Conservation (phyloP, 2,329 filamentous ascomycete genomes). For the Ophiocordyceps unilateralis region DNA sequence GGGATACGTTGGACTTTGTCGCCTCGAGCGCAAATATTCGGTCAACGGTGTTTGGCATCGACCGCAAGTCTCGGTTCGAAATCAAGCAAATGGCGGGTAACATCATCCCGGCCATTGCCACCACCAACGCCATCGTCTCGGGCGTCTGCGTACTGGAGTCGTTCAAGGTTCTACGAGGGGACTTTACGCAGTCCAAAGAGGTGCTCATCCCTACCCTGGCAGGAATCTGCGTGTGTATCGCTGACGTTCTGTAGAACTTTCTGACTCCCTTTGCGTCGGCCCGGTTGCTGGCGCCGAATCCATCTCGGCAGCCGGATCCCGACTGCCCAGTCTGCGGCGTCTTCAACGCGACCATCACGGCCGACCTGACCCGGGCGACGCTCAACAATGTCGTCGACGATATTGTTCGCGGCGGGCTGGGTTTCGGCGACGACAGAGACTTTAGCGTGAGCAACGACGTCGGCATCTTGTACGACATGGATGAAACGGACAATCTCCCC, state of each 20-base stretch:
- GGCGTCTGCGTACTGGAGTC: constrained; percentile 82
- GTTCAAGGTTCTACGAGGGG: constrained; percentile 69
- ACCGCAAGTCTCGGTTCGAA: constrained; percentile 79
- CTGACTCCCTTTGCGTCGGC: constrained; percentile 49
- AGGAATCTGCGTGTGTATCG: not conserved
- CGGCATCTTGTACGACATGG: constrained; percentile 73
- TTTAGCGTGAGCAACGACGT: constrained; percentile 60
- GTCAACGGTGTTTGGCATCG: constrained; percentile 77
- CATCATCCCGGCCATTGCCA: constrained; percentile 96
- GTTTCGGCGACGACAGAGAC: constrained; percentile 62
- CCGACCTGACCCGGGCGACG: constrained; percentile 56
- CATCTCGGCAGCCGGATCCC: constrained; percentile 49
- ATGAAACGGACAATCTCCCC: constrained; percentile 68
- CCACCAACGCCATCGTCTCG: constrained; percentile 92
- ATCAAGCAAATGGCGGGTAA: constrained; percentile 99
- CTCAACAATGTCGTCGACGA: constrained; percentile 64
- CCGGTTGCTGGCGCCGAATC: constrained; percentile 40
- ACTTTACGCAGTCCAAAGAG: constrained; percentile 59
- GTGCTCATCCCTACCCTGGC: constrained; percentile 18
- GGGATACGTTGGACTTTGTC: constrained; percentile 89
- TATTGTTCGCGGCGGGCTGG: constrained; percentile 51
- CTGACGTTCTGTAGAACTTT: constrained; percentile 41
- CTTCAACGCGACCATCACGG: constrained; percentile 46
- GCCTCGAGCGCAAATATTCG: constrained; percentile 78
- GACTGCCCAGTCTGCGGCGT: constrained; percentile 73